Evolutionary conservation across 768 basidiomycete genomes (phyloP).

Genomic region (Suillus variegatus): DNA sequence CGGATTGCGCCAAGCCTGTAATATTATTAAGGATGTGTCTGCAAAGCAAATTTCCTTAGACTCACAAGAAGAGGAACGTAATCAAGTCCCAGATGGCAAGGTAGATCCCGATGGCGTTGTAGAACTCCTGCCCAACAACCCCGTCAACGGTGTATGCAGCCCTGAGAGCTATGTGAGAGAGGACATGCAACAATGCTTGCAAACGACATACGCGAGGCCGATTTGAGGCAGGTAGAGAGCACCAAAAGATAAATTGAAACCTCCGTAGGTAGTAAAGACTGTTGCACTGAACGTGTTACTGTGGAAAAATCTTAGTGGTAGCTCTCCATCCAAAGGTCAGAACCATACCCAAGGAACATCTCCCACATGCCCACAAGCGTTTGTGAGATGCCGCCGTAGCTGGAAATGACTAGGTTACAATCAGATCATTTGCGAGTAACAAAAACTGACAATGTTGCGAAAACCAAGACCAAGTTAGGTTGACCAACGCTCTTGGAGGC

Average conservation of each 20-base stretch:
- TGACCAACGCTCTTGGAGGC: constrained; percentile 16
- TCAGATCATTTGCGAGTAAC: not conserved
- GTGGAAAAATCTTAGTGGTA: constrained; percentile 13
- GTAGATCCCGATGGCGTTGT: constrained; percentile 28
- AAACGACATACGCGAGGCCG: constrained; percentile 25
- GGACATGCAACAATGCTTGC: not conserved
- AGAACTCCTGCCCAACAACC: constrained; percentile 26
- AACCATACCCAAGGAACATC: constrained; percentile 30
- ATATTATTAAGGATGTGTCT: not conserved
- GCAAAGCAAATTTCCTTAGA: not conserved
- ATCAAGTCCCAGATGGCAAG: constrained; percentile 29
- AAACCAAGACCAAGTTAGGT: constrained; percentile 28
- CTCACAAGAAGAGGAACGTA: constrained; percentile 26
- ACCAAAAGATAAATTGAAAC: constrained; percentile 30
- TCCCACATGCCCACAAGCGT: constrained; percentile 34
- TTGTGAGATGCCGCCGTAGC: constrained; percentile 33
- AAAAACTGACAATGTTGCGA: constrained; percentile 26
- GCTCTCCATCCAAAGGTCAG: not conserved
- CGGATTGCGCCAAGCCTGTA: constrained; percentile 27
- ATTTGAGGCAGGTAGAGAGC: constrained; percentile 27
- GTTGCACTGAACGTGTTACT: constrained; percentile 29
- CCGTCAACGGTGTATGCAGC: constrained; percentile 26
- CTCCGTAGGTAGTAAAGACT: constrained; percentile 30
- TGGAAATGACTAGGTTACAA: constrained; percentile 10
- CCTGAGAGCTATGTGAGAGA: constrained; percentile 12